Conservation (phyloP, 2,329 filamentous ascomycete species). For the Trichoderma koningii region DNA sequence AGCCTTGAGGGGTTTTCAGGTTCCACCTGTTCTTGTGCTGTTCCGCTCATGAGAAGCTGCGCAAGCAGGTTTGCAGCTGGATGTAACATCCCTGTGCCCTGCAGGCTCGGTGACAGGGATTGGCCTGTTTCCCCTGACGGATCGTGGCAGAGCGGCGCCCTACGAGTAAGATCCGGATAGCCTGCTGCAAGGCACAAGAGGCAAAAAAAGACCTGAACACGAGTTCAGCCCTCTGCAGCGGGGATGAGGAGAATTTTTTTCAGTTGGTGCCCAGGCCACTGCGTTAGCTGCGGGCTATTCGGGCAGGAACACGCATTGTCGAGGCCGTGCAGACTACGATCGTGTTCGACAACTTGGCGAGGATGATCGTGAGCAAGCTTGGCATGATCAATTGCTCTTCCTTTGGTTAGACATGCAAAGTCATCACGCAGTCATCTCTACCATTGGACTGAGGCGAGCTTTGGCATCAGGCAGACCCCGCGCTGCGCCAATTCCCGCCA, state of each 20-base stretch:
- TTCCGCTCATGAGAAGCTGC: conserved; percentile 11
- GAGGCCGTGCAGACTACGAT: background rate
- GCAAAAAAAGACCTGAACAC: conserved; percentile 3
- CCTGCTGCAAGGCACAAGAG: conserved; percentile 21
- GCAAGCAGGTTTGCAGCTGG: conserved; percentile 12
- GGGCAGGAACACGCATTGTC: conserved; percentile 1
- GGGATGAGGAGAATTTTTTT: background rate
- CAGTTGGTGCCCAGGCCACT: conserved; percentile 8
- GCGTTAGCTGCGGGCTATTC: conserved; percentile 8
- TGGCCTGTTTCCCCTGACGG: conserved; percentile 25
- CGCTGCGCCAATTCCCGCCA: background rate
- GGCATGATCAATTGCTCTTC: background rate
- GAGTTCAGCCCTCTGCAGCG: conserved; percentile 2
- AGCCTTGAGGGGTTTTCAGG: conserved; percentile 22
- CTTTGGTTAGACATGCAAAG: background rate
- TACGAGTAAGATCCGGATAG: conserved; percentile 22
- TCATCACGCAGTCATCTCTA: background rate
- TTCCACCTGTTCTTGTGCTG: conserved; percentile 18
- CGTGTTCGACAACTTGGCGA: background rate
- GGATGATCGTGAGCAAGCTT: background rate
- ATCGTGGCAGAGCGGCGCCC: conserved; percentile 27
- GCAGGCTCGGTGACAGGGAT: background rate
- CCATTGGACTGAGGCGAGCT: background rate
- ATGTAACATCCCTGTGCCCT: conserved; percentile 3
- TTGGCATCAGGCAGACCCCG: background rate